phyloP scores from a whole-genome alignment of 345 rosid species.

The Citrus sinensis region DVS_A1.0 CM039168.1:25973001-25973500 shows the following conservation, averaged over 20 bases:
- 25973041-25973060: neutral
- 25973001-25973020: conserved; percentile 15
- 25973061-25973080: neutral
- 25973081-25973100: no score
- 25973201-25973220: conserved; percentile 21
- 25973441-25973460: neutral
- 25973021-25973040: conserved; percentile 18
- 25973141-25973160: no score
- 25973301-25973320: neutral
- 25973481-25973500: conserved; percentile 21
- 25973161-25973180: neutral
- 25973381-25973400: neutral
- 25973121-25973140: no score
- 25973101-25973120: no score
- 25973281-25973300: neutral
- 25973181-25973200: conserved; percentile 21
- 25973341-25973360: neutral
- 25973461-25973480: neutral
- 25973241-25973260: neutral
- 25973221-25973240: conserved; percentile 10
- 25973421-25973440: no score
- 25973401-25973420: neutral
- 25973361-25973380: neutral
- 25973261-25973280: neutral
- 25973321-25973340: neutral